Conservation (phyloP, 306 rosid genomes). For the Rosa multiflora region DNA sequence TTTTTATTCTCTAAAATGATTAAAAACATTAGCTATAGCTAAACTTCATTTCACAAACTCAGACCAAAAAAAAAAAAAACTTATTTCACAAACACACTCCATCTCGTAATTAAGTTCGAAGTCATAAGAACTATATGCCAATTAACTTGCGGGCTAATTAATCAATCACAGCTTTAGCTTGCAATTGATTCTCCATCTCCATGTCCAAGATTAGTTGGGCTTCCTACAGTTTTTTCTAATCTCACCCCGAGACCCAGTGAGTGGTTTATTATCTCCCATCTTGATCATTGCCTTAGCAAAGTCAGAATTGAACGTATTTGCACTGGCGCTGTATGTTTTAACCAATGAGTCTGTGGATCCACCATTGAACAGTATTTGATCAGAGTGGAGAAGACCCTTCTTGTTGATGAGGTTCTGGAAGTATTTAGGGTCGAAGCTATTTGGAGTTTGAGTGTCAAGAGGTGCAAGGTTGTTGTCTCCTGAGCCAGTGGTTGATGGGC, state of each 20-base stretch:
- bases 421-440: constrained; percentile 58
- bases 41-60: background rate
- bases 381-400: constrained; percentile 75
- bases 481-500: constrained; percentile 44
- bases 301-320: constrained; percentile 40
- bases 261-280: constrained; percentile 72
- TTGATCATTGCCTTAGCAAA: constrained; percentile 64
- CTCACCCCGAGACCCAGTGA: constrained; percentile 71
- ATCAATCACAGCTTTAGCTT: background rate
- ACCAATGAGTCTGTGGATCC: constrained; percentile 74
- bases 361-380: constrained; percentile 60
- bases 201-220: constrained; percentile 20
- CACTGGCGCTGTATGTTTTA: constrained; percentile 34
- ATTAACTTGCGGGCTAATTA: background rate
- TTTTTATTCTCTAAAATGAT: background rate
- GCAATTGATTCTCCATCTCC: background rate
- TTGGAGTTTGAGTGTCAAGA: constrained; percentile 54
- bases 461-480: constrained; percentile 57
- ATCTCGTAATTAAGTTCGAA: background rate
- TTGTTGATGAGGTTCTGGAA: constrained; percentile 53
- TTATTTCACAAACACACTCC: background rate
- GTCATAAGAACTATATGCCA: background rate
- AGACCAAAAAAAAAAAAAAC: too few species aligned
- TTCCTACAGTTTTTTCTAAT: constrained; percentile 67
- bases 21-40: background rate